A percentile compares a stretch with the other conserved stretches of the same genome.
Evolutionary conservation across 2,329 filamentous ascomycete species (phyloP).

Genomic region (Penicillium sp.): DNA sequence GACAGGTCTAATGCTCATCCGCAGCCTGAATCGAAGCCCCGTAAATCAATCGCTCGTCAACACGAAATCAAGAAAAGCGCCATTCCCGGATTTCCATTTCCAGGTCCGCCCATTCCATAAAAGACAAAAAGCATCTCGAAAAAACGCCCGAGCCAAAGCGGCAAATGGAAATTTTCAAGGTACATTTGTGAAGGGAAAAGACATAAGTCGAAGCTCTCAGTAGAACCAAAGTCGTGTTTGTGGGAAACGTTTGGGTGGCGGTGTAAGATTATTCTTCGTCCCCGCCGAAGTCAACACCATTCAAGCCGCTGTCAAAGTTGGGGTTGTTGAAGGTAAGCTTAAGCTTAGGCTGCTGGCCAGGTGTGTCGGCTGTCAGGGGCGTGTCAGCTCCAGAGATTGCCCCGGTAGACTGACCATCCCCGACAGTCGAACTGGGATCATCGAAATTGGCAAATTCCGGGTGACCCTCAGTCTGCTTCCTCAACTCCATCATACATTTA

Average conservation of each 20-base stretch:
- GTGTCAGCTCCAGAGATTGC: conserved; percentile 50
- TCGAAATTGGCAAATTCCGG: conserved; percentile 56
- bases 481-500: conserved; percentile 49
- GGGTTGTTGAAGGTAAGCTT: conserved; percentile 58
- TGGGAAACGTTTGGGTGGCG: background rate
- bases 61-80: background rate
- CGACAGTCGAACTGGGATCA: conserved; percentile 42
- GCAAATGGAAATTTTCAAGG: conserved; percentile 7
- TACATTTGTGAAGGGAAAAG: conserved; percentile 11
- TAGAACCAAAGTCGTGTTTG: background rate
- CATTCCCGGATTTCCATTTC: conserved; percentile 1
- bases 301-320: conserved; percentile 32
- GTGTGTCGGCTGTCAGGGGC: conserved; percentile 54
- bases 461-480: conserved; percentile 49
- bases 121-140: conserved; percentile 3
- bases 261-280: conserved; percentile 24
- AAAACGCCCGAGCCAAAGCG: conserved; percentile 10
- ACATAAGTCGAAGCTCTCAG: background rate
- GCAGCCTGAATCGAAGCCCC: background rate
- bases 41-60: conserved; percentile 7
- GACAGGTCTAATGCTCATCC: background rate
- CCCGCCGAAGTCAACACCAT: conserved; percentile 30
- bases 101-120: background rate
- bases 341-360: conserved; percentile 55
- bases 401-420: conserved; percentile 48